Conservation (phyloP, 225 moss, liverwort and hornwort species). For the Polytrichum formosum region DNA sequence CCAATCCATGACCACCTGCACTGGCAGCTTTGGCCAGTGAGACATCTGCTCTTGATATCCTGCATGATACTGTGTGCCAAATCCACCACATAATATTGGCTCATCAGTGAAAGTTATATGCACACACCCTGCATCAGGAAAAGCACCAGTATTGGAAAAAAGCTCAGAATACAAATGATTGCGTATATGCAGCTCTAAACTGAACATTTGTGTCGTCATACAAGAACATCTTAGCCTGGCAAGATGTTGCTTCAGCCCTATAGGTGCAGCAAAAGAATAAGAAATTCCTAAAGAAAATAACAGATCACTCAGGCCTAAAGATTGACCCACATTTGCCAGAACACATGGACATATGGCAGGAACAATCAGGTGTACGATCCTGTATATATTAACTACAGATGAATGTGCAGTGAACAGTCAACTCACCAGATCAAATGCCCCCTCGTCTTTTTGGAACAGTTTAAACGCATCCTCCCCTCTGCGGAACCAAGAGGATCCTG, state of each 20-base stretch:
- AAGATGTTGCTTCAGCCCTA: no score
- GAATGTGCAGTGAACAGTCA: not conserved
- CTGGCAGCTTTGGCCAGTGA: slow-evolving; percentile 71
- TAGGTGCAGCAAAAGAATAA: no score
- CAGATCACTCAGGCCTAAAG: no score
- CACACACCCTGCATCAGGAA: slow-evolving; percentile 19
- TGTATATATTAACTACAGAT: not conserved
- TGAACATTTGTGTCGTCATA: no score
- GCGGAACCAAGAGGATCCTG: slow-evolving; percentile 2
- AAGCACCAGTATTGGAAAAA: slow-evolving; percentile 15
- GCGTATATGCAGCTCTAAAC: not conserved
- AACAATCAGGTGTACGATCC: no score
- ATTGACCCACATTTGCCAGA: no score
- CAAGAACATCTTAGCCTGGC: no score
- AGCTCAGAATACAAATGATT: slow-evolving; percentile 10
- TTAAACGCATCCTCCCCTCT: slow-evolving; percentile 83
- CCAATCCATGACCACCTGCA: slow-evolving; percentile 74
- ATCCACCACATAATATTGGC: slow-evolving; percentile 27
- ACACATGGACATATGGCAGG: no score
- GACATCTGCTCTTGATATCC: slow-evolving; percentile 98
- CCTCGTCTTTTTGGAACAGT: slow-evolving; percentile 69
- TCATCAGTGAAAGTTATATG: slow-evolving; percentile 26
- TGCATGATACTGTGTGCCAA: slow-evolving; percentile 67
- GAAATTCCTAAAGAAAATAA: no score
- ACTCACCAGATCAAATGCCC: slow-evolving; percentile 81